Evolutionary conservation across 257 asterid species (phyloP).

Genomic region (Solanum dulcamara): DNA sequence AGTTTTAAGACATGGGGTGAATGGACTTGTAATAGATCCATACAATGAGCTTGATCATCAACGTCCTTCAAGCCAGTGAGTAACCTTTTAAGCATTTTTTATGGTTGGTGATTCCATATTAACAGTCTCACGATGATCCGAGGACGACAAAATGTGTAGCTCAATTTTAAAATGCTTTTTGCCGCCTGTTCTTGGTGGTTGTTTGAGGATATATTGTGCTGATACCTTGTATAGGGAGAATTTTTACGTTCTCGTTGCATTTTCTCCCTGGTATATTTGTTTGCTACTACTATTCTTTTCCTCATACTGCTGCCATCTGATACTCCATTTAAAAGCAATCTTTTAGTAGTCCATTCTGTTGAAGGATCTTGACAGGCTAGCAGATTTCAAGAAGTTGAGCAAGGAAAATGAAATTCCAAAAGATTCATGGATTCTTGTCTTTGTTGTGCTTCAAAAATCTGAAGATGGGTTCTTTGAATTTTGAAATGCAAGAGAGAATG

Average conservation of each 20-base stretch:
- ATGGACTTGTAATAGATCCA: conserved; percentile 94
- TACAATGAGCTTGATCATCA: conserved; percentile 98
- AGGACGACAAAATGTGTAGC: neutral
- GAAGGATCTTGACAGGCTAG: neutral
- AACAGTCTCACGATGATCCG: neutral
- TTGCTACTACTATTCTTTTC: neutral
- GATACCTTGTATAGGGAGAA: neutral
- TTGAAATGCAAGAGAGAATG: neutral
- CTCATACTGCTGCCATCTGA: neutral
- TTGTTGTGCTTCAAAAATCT: neutral
- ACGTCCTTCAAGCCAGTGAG: conserved; percentile 75
- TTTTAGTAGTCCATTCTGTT: neutral
- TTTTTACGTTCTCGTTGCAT: neutral
- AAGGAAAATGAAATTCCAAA: neutral
- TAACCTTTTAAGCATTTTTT: conserved; percentile 4
- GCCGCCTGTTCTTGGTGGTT: neutral
- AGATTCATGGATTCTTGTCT: neutral
- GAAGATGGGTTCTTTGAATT: neutral
- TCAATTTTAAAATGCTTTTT: neutral
- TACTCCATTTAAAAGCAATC: neutral
- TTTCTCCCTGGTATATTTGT: neutral
- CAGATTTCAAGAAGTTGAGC: neutral
- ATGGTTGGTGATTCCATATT: neutral
- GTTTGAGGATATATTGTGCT: neutral
- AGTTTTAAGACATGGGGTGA: conserved; percentile 82